phyloP scores from a whole-genome alignment of 148 eudicot species.

The Rhododendron vialii region DNA sequence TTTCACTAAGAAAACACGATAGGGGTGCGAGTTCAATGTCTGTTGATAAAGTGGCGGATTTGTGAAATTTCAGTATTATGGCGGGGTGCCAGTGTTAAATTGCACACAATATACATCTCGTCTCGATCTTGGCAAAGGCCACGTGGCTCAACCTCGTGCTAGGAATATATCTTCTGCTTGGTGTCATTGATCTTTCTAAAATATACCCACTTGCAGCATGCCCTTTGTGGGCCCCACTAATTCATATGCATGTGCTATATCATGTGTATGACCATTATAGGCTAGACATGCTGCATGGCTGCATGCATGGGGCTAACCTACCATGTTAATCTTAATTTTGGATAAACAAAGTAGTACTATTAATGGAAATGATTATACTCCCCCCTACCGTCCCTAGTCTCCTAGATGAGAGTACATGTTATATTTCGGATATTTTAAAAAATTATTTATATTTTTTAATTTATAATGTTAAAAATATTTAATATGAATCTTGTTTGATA shows the following conservation, averaged over 20 bases:
- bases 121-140: not conserved
- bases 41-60: not conserved
- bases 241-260: not conserved
- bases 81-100: not conserved
- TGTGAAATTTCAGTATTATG: not conserved
- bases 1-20: not conserved
- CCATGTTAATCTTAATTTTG: not conserved
- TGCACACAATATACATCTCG: not conserved
- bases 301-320: not conserved
- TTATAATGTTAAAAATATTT: too few species aligned
- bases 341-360: too few species aligned
- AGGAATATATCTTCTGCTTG: conserved; percentile 6
- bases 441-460: too few species aligned
- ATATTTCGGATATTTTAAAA: too few species aligned
- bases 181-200: not conserved
- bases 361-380: too few species aligned
- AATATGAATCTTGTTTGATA: too few species aligned
- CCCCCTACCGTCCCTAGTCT: too few species aligned
- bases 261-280: not conserved
- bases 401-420: too few species aligned
- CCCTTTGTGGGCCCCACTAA: not conserved
- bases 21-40: not conserved
- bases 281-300: not conserved
- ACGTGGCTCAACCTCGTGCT: conserved; percentile 10
- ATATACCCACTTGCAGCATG: not conserved